These are phyloP conservation scores for Cystobasidium pallidum DNA, from an alignment of 1,284 basidiomycete species.

Conservation along the genomic window DNA sequence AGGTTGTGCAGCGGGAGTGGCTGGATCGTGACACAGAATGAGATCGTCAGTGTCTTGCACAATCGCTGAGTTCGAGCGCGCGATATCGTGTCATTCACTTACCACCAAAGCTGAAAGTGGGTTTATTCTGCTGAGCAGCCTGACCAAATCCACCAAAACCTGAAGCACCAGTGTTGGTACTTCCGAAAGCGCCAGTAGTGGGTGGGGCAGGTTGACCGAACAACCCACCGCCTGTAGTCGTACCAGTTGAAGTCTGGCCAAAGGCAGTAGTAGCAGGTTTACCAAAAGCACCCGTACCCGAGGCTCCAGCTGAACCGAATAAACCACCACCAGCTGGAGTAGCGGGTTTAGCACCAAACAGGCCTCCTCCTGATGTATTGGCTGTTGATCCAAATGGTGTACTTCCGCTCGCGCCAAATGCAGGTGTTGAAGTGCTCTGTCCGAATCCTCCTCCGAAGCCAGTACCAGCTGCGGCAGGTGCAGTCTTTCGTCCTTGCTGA, in stretches of 20 bases:
- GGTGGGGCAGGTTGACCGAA: constrained; percentile 45
- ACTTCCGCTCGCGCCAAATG: constrained; percentile 46
- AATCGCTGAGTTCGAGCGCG: too few relatives aligned
- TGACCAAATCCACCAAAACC: constrained; percentile 47
- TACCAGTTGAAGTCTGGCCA: constrained; percentile 30
- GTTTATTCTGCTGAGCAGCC: constrained; percentile 22
- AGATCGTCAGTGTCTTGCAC: too few relatives aligned
- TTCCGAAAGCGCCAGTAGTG: constrained; percentile 50
- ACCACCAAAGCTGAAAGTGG: constrained; percentile 35
- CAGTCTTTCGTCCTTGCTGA: constrained; percentile 67
- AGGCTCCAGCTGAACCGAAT: constrained; percentile 8
- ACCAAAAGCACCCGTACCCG: constrained; percentile 48
- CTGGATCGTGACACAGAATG: neutral
- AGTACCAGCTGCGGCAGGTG: constrained; percentile 59
- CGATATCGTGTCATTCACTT: too few relatives aligned
- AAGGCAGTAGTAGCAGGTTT: constrained; percentile 45
- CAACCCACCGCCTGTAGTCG: constrained; percentile 25
- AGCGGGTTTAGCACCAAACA: constrained; percentile 52
- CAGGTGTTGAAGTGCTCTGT: constrained; percentile 26
- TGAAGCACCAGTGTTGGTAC: constrained; percentile 23
- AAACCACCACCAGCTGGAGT: constrained; percentile 44
- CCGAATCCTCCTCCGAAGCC: constrained; percentile 37
- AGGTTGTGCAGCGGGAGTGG: constrained; percentile 39
- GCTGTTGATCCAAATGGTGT: constrained; percentile 53
- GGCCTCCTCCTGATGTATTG: constrained; percentile 40